phyloP scores from a whole-genome alignment of 2,329 filamentous ascomycete species.

The Didymosphaeria variabile region DNA sequence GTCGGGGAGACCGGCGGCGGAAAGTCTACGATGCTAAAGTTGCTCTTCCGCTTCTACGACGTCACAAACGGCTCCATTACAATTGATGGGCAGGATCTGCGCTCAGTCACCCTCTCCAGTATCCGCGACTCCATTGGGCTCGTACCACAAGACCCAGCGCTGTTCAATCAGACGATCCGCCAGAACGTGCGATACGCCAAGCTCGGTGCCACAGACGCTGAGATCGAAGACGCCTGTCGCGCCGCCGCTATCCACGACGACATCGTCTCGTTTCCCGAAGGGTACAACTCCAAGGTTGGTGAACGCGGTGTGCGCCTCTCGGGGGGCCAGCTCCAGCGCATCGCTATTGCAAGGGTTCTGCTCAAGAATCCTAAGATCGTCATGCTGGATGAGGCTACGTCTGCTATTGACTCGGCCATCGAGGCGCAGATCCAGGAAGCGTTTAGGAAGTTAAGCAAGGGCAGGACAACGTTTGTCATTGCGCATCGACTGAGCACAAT shows the following conservation, averaged over 20 bases:
- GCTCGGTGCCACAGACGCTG: conserved; percentile 67
- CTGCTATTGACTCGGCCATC: conserved; percentile 80
- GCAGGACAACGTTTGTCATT: conserved; percentile 73
- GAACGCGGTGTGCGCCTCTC: conserved; percentile 61
- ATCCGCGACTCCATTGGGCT: conserved; percentile 68
- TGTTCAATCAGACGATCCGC: conserved; percentile 72
- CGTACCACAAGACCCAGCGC: conserved; percentile 70
- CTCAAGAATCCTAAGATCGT: conserved; percentile 84
- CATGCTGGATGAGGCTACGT: conserved; percentile 87
- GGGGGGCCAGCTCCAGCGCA: conserved; percentile 71
- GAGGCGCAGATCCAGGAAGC: conserved; percentile 73
- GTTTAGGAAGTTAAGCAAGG: conserved; percentile 65
- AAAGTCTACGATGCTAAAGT: conserved; percentile 69
- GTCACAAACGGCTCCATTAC: conserved; percentile 62
- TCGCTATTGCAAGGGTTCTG: conserved; percentile 76
- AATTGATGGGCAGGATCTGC: conserved; percentile 68
- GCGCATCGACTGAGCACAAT: conserved; percentile 86
- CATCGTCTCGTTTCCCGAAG: conserved; percentile 64
- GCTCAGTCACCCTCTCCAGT: conserved; percentile 65
- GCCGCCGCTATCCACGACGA: conserved; percentile 72
- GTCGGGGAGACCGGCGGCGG: conserved; percentile 71
- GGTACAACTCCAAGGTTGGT: conserved; percentile 51
- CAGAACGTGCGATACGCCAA: conserved; percentile 72
- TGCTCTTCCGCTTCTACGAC: conserved; percentile 70
- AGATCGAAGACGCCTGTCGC: conserved; percentile 68